Percentiles rank a stretch among this genome's conserved stretches.
Conservation (phyloP, 768 basidiomycete genomes). For the Boletus fagicola region DNA sequence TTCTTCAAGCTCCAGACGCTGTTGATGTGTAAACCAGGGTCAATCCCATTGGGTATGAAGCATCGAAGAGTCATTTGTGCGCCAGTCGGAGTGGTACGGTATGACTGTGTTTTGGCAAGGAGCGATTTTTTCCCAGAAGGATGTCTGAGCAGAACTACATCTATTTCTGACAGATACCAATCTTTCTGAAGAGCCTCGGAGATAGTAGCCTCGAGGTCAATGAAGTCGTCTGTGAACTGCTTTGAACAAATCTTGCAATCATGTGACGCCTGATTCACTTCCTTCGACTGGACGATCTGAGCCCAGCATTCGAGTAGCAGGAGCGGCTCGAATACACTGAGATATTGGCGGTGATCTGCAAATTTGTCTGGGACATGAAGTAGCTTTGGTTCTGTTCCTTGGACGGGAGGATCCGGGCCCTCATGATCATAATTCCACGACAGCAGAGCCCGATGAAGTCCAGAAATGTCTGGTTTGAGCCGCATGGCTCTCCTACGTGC, state of each 20-base stretch:
- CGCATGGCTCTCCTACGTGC: constrained; percentile 61
- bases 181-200: constrained; percentile 57
- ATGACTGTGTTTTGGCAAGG: constrained; percentile 70
- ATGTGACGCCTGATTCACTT: constrained; percentile 53
- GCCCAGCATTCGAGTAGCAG: constrained; percentile 90
- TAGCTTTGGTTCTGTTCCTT: constrained; percentile 32
- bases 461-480: constrained; percentile 78
- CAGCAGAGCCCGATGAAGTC: constrained; percentile 72
- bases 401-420: constrained; percentile 61
- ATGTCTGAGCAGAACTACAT: constrained; percentile 77
- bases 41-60: constrained; percentile 39
- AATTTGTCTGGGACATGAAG: constrained; percentile 65
- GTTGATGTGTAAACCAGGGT: constrained; percentile 62
- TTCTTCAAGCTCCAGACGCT: constrained; percentile 75
- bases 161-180: constrained; percentile 78
- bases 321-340: constrained; percentile 76
- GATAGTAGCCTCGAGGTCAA: constrained; percentile 73
- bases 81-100: constrained; percentile 40
- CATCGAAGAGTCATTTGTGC: constrained; percentile 62
- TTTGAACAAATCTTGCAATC: constrained; percentile 66
- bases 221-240: constrained; percentile 74
- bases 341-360: constrained; percentile 62
- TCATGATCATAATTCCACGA: constrained; percentile 83
- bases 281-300: constrained; percentile 76
- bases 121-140: constrained; percentile 50